Evolutionary conservation across 768 basidiomycete species (phyloP), one percentile per base, ranked within the genome.

Genomic region (Gloeopeniophorella convolvens): DNA sequence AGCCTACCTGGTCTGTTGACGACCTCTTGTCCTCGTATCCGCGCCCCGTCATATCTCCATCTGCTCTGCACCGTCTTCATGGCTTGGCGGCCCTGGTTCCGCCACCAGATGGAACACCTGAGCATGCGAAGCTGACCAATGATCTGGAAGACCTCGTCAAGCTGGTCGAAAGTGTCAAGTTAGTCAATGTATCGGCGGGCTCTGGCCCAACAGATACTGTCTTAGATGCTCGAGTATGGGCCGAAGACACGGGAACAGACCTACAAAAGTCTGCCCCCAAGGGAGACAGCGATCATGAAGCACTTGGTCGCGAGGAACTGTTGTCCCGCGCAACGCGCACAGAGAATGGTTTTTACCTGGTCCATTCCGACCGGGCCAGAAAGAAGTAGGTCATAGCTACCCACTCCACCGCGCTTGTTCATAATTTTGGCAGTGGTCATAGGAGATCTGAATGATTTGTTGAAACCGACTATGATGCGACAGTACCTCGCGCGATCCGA

Each of bases 1-100:
- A 68, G 37, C 82, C 89, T 18, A 82, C 83, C 0, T 91, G 89
- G 89, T 91, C 89, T 45, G 82, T 92, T 40, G 74, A 82, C 59
- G 69, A 82, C 41, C 74, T 91, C 8, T 67, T 91, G 5, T 83
- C 85, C 5, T 89, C 87, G 4, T 91, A 89, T 61, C 80, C 86
- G 3, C 76, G 72, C 11, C 87, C 87, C 15, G 70, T 69, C 2
- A 70, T 91, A 41, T 71, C 80, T 6, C 61, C 79, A 6, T 58
- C 66, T 20, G 83, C 79, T 1, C 69, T 92, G 46, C 72, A 70
- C 30, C 82, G 72, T 41, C 74, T 91, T 3, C 82, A 91, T 60
- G 69, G 80, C 32, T 74, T 89, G 39, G 82, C 89, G 41, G 89
- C 89, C 28, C 73, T 92, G 36, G 62, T 75, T 23, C 79, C 86